These are phyloP conservation scores for Leccinum variicolor DNA, from an alignment of 768 basidiomycete genomes.

Conservation along the genomic window DNA sequence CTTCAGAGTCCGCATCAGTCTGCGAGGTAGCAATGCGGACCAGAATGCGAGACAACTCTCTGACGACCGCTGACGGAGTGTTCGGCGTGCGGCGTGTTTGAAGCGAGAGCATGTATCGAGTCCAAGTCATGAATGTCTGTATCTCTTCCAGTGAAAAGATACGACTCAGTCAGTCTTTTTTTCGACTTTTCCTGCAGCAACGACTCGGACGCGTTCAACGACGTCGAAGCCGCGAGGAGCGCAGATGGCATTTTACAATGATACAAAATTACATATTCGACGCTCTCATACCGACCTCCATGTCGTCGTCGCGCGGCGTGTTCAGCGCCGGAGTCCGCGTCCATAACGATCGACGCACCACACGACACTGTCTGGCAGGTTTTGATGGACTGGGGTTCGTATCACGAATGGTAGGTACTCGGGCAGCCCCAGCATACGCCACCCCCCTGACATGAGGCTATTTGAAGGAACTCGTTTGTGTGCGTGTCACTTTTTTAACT, in stretches of 20 bases:
- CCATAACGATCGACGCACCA: conserved; percentile 58
- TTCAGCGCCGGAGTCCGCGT: conserved; percentile 46
- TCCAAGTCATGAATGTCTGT: conserved; percentile 87
- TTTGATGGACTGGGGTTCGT: conserved; percentile 57
- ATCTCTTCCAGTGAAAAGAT: conserved; percentile 81
- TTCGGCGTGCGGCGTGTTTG: too few relatives aligned
- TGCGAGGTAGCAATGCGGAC: conserved; percentile 17
- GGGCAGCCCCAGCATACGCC: background rate
- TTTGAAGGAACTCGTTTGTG: conserved; percentile 67
- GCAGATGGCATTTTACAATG: conserved; percentile 51
- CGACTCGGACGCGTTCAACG: conserved; percentile 73
- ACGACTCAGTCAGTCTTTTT: conserved; percentile 69
- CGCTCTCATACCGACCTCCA: background rate
- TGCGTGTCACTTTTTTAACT: background rate
- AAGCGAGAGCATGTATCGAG: conserved; percentile 75
- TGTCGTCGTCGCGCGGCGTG: conserved; percentile 37
- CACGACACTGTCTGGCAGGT: conserved; percentile 58
- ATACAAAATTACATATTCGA: conserved; percentile 30
- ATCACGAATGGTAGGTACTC: conserved; percentile 54
- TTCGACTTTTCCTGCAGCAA: conserved; percentile 64
- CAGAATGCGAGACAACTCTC: conserved; percentile 21
- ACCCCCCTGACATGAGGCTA: background rate
- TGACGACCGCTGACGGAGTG: conserved; percentile 20
- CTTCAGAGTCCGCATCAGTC: background rate
- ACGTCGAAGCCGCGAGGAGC: conserved; percentile 75